These are phyloP conservation scores for rapeseed (Brassica napus) DNA, from an alignment of 345 rosid genomes.

Conservation along the genomic window DNA sequence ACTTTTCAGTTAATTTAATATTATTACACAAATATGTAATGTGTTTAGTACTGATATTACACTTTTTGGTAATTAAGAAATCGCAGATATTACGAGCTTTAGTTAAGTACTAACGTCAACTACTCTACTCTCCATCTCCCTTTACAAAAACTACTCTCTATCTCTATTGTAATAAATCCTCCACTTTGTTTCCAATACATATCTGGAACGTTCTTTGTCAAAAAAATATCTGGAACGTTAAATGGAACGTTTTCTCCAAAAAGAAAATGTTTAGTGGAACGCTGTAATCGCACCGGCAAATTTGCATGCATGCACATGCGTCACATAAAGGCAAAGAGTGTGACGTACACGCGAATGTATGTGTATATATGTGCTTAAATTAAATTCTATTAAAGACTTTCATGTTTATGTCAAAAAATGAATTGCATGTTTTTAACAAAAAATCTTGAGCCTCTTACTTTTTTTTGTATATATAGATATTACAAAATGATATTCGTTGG, in stretches of 20 bases:
- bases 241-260: background rate
- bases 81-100: background rate
- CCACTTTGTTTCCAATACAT: background rate
- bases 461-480: background rate
- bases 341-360: conserved; percentile 1
- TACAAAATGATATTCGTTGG: background rate
- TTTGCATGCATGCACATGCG: conserved; percentile 30
- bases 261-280: background rate
- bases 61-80: background rate
- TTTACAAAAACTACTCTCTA: background rate
- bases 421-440: background rate
- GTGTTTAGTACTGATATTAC: background rate
- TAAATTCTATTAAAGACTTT: background rate
- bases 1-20: background rate
- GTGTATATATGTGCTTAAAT: background rate
- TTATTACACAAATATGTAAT: background rate
- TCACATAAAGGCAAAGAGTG: background rate
- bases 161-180: background rate
- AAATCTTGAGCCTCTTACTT: background rate
- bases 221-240: background rate
- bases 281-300: conserved; percentile 8
- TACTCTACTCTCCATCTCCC: background rate
- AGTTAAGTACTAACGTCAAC: background rate
- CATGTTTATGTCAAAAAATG: background rate
- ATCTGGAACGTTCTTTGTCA: background rate